Evolutionary conservation across 768 basidiomycete genomes (phyloP), one percentile per base, ranked within the genome.

Genomic region (Amanita rubescens): DNA sequence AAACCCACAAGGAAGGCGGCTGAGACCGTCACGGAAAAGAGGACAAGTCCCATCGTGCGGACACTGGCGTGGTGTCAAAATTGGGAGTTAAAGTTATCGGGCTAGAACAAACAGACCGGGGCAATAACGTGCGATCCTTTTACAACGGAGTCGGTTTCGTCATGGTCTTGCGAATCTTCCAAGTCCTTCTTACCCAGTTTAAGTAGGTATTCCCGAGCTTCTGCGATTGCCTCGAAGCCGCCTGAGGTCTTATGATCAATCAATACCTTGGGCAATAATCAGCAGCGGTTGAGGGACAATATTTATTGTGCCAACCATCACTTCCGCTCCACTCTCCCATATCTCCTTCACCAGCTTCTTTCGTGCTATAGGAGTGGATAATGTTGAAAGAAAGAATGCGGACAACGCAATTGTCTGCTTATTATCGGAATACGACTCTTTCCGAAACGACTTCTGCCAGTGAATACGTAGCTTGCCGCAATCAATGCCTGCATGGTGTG

Each of bases 11-110:
- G 80, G 71, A 1, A 86, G 69, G 48, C 74, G 70, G 24, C 62
- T 69, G 7, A 75, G 65, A 33, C 81, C 80, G n/a, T 76, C 71
- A 56, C 75, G 71, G 62, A 79, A 75, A 24, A 97, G 69, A 1
- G 95, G 94, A 66, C 95, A 97, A 39, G 74, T 72, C 20, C 76
- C 75, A 63, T 98, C 94, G 62, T 98, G 95, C 11, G 95, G 91
- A 63, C 95, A 98, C 86, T 94, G 62, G 10, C 14, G 9, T 35
- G 24, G 22, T 27, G 14, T 51, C 8, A 25, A 27, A 55, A 41
- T 41, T 38, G 47, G 44, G 32, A n/a, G 55, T 25, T 41, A 27
- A 35, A 39, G 20, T 42, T 15, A 62, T 44, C 44, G 24, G 32
- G 22, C 34, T 35, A 41, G 27, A 25, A 20, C 57, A 42, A 22